Conservation (phyloP, 2,329 filamentous ascomycete species). For the Aureobasidium mangrovei region DNA sequence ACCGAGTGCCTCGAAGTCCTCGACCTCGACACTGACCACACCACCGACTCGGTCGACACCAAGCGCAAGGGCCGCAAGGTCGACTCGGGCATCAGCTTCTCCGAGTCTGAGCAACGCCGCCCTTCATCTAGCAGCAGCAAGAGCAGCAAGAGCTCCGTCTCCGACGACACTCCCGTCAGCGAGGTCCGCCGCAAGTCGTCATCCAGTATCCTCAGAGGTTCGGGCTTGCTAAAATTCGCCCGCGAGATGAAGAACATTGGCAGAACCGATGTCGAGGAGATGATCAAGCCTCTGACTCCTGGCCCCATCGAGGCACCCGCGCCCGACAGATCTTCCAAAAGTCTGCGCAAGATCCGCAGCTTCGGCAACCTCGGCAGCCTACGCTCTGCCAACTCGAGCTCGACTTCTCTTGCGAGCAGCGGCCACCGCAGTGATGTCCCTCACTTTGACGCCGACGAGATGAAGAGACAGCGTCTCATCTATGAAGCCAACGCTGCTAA, state of each 20-base stretch:
- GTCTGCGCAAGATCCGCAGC: slow-evolving; percentile 30
- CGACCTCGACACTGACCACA: slow-evolving; percentile 31
- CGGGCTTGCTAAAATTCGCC: slow-evolving; percentile 51
- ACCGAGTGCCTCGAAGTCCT: slow-evolving; percentile 48
- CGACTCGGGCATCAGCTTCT: slow-evolving; percentile 57
- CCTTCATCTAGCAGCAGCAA: slow-evolving; percentile 28
- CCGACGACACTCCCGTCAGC: slow-evolving; percentile 18
- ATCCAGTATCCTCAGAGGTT: slow-evolving; percentile 29
- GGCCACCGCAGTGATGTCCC: slow-evolving; percentile 27
- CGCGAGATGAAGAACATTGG: slow-evolving; percentile 52
- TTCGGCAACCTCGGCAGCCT: slow-evolving; percentile 26
- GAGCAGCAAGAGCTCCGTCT: slow-evolving; percentile 17
- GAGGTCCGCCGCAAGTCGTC: slow-evolving; percentile 18
- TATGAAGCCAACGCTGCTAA: slow-evolving; percentile 34
- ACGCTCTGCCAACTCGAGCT: slow-evolving; percentile 21
- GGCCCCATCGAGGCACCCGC: neutral
- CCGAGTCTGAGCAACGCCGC: slow-evolving; percentile 26
- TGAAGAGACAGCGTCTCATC: slow-evolving; percentile 38
- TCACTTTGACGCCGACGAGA: slow-evolving; percentile 41
- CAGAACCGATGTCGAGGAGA: slow-evolving; percentile 42
- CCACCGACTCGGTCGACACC: slow-evolving; percentile 25
- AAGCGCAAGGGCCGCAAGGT: slow-evolving; percentile 45
- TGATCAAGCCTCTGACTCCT: slow-evolving; percentile 23
- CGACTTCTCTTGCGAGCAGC: slow-evolving; percentile 27
- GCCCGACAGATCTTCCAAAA: slow-evolving; percentile 17